A percentile compares a stretch with the other conserved stretches of the same genome.
Conservation (phyloP, 1,284 basidiomycete species). For the Tylopilus orsonianus region DNA sequence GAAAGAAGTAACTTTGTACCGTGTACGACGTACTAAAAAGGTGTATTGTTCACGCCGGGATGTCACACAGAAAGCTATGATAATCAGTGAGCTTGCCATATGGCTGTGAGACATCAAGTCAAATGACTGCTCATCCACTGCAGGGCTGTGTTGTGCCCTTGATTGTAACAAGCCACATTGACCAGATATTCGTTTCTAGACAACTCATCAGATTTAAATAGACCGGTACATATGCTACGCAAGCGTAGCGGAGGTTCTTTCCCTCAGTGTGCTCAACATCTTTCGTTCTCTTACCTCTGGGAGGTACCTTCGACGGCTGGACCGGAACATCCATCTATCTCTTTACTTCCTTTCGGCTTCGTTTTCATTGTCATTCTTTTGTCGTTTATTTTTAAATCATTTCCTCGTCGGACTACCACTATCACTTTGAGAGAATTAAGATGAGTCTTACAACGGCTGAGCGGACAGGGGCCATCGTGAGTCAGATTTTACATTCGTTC, state of each 20-base stretch:
- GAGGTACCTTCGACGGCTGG: conserved; percentile 35
- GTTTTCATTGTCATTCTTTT: neutral
- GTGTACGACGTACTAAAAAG: neutral
- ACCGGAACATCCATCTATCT: conserved; percentile 18
- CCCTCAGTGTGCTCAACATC: conserved; percentile 19
- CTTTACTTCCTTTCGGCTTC: conserved; percentile 21
- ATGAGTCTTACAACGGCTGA: conserved; percentile 14
- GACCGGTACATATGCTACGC: conserved; percentile 2
- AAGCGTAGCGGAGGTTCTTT: conserved; percentile 4
- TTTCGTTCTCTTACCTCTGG: conserved; percentile 39
- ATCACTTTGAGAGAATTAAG: neutral
- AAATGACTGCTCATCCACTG: neutral
- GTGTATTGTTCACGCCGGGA: neutral
- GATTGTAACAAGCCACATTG: conserved; percentile 14
- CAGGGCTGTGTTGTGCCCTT: conserved; percentile 12
- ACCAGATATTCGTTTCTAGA: neutral
- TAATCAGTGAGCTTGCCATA: neutral
- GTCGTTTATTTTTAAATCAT: neutral
- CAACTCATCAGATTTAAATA: conserved; percentile 6
- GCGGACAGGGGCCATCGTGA: conserved; percentile 21
- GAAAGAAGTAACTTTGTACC: conserved; percentile 24
- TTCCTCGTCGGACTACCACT: neutral
- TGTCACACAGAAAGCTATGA: neutral
- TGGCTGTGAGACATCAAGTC: conserved; percentile 2
- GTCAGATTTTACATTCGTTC: conserved; percentile 1